Evolutionary conservation across 1,139 yeast species (phyloP).

Genomic region (Kodamaea sp.): DNA sequence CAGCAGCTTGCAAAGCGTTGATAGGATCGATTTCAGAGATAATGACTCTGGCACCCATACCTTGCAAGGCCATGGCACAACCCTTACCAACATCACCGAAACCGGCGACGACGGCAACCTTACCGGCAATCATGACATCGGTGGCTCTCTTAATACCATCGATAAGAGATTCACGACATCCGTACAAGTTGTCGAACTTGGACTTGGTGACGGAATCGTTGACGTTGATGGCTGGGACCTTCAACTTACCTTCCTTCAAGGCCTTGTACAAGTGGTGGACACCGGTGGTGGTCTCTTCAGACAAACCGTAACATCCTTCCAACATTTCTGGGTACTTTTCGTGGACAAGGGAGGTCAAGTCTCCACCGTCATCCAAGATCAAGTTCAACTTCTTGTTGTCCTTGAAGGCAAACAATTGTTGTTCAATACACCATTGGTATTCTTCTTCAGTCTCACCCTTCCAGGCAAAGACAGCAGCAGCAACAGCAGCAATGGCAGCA

Average conservation of each 20-base stretch:
- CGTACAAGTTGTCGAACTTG: constrained; percentile 98
- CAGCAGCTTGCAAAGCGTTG: constrained; percentile 99
- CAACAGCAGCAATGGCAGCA: constrained; percentile 99
- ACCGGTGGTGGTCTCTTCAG: constrained; percentile 99
- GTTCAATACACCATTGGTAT: constrained; percentile 99
- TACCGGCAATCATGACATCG: constrained; percentile 99
- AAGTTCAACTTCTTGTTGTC: constrained; percentile 94
- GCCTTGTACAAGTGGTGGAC: constrained; percentile 98
- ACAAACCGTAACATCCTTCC: constrained; percentile 91
- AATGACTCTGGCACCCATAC: constrained; percentile 99
- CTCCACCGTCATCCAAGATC: constrained; percentile 99
- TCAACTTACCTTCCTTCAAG: constrained; percentile 85
- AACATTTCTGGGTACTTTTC: constrained; percentile 98
- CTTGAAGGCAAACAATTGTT: constrained; percentile 98
- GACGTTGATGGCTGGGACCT: constrained; percentile 99
- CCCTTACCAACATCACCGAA: constrained; percentile 99
- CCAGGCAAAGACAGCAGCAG: constrained; percentile 99
- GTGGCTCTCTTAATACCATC: constrained; percentile 99
- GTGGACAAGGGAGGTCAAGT: constrained; percentile 95
- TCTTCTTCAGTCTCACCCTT: constrained; percentile 99
- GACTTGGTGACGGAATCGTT: constrained; percentile 99
- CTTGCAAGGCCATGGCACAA: constrained; percentile 98
- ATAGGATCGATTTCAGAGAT: constrained; percentile 98
- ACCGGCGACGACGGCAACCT: constrained; percentile 98
- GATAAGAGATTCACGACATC: constrained; percentile 98